A percentile compares a stretch with the other conserved stretches of the same genome.
Evolutionary conservation across 257 asterid species (phyloP).

Genomic region (Petunia axillaris): DNA sequence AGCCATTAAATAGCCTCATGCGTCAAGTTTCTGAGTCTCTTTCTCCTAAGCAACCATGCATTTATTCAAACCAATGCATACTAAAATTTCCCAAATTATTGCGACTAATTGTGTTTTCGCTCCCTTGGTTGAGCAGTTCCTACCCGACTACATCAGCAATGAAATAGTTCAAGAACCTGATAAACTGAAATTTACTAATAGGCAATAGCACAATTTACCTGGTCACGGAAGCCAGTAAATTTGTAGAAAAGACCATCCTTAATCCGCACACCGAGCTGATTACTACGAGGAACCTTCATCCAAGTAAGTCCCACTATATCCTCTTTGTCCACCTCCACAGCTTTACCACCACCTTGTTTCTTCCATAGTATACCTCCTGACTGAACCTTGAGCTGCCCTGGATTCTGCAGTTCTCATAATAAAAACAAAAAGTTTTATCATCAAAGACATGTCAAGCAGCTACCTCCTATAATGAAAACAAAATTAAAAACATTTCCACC

Average conservation of each 20-base stretch:
- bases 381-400: conserved; percentile 87
- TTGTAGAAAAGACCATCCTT: conserved; percentile 89
- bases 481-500: background rate
- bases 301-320: conserved; percentile 74
- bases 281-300: conserved; percentile 92
- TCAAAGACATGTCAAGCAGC: background rate
- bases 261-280: conserved; percentile 88
- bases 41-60: background rate
- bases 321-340: conserved; percentile 86
- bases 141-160: background rate
- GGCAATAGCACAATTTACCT: conserved; percentile 45
- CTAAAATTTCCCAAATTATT: background rate
- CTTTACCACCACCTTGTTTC: conserved; percentile 95
- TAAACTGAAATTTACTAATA: background rate
- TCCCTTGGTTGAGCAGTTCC: background rate
- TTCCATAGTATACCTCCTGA: conserved; percentile 87
- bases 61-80: background rate
- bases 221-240: conserved; percentile 93
- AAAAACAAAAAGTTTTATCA: background rate
- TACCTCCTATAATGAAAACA: background rate
- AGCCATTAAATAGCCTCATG: background rate
- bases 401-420: conserved; percentile 56
- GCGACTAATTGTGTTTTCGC: background rate
- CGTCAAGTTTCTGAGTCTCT: background rate
- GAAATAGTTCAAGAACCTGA: background rate